A percentile compares a stretch with the other conserved stretches of the same genome.
Evolutionary conservation across 768 basidiomycete species (phyloP).

Genomic region (Suillus bovinus): DNA sequence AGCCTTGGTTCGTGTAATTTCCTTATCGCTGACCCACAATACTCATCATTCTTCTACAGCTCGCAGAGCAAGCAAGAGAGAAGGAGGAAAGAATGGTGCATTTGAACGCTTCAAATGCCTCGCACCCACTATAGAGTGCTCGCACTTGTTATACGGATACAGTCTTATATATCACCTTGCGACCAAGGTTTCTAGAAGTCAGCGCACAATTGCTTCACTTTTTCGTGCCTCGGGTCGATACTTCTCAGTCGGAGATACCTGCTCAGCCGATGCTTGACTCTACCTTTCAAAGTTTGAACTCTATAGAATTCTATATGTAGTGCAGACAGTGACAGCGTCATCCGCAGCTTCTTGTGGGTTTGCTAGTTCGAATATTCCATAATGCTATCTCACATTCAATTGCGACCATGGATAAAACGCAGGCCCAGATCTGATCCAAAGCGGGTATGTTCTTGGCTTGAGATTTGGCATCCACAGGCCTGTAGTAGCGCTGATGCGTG

Average conservation of each 20-base stretch:
- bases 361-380: not conserved
- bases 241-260: not conserved
- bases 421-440: not conserved
- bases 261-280: not conserved
- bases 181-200: not conserved
- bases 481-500: not conserved
- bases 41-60: conserved; percentile 12
- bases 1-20: conserved; percentile 21
- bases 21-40: not conserved
- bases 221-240: not conserved
- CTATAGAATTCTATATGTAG: not conserved
- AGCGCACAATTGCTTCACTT: not conserved
- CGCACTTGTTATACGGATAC: not conserved
- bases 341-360: not conserved
- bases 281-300: not conserved
- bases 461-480: not conserved
- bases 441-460: not conserved
- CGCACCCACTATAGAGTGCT: conserved; percentile 2
- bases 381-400: not conserved
- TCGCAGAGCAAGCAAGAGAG: conserved; percentile 31
- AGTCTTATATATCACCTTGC: not conserved
- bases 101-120: not conserved
- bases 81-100: conserved; percentile 19
- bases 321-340: not conserved
- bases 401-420: not conserved